Evolutionary conservation across 805 yeast species (phyloP).

Genomic region (Kodamaea kakaduensis): DNA sequence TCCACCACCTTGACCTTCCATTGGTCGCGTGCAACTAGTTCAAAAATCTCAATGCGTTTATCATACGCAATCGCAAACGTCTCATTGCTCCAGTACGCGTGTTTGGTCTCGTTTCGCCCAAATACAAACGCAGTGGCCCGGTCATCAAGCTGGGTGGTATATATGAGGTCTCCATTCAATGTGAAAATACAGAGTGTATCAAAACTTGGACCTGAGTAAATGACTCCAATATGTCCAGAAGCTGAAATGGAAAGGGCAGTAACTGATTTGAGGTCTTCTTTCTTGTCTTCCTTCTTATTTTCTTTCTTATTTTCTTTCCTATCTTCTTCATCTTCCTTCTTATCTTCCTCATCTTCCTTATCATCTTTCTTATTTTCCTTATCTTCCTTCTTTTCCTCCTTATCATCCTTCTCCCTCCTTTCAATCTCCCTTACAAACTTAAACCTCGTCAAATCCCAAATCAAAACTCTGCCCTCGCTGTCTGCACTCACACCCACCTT

Average conservation of each 20-base stretch:
- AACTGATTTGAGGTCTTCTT: too few relatives aligned
- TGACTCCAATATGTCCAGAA: constrained; percentile 48
- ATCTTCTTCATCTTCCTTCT: not conserved
- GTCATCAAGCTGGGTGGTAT: constrained; percentile 17
- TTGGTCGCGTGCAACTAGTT: constrained; percentile 14
- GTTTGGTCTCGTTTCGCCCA: constrained; percentile 14
- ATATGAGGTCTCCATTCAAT: constrained; percentile 49
- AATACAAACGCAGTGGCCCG: constrained; percentile 22
- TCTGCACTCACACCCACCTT: constrained; percentile 56
- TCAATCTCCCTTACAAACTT: constrained; percentile 43
- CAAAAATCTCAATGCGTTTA: constrained; percentile 18
- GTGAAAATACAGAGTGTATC: constrained; percentile 38
- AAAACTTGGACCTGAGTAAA: constrained; percentile 18
- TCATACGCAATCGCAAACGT: constrained; percentile 27
- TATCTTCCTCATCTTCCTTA: not conserved
- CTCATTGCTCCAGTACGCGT: constrained; percentile 37
- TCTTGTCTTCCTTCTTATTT: not conserved
- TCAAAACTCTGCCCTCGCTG: constrained; percentile 46
- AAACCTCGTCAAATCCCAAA: constrained; percentile 63
- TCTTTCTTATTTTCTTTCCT: not conserved
- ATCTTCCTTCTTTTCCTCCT: constrained; percentile 1
- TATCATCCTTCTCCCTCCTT: constrained; percentile 5
- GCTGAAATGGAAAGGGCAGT: constrained; percentile 6
- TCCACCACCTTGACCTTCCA: constrained; percentile 13
- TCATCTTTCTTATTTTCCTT: not conserved